These are phyloP conservation scores for Penicillium hordei DNA, from an alignment of 2,329 filamentous ascomycete genomes.

Conservation along the genomic window DNA sequence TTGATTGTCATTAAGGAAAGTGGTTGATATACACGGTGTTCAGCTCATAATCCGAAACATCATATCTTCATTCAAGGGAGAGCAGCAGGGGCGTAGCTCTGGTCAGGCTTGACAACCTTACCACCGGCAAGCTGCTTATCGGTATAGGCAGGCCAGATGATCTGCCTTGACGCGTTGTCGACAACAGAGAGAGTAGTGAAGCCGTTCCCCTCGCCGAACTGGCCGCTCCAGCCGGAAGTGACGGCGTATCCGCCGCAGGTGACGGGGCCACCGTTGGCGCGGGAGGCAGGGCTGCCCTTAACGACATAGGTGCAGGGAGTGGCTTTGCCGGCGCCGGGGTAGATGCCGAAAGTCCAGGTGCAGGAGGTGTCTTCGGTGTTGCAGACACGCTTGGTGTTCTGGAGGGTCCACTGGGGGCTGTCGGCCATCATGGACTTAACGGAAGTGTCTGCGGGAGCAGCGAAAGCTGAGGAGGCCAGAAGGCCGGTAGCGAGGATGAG, in stretches of 20 bases:
- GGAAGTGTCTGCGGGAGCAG: conserved; percentile 34
- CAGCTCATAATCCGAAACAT: not conserved
- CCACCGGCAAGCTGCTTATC: conserved; percentile 52
- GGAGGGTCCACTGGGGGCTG: conserved; percentile 46
- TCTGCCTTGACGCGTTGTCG: conserved; percentile 44
- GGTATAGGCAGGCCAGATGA: conserved; percentile 56
- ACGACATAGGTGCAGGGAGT: conserved; percentile 45
- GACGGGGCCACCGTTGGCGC: conserved; percentile 42
- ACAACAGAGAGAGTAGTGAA: conserved; percentile 57
- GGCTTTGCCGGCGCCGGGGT: conserved; percentile 30
- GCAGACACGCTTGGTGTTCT: conserved; percentile 45
- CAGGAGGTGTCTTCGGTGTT: conserved; percentile 42
- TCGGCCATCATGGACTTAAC: conserved; percentile 45
- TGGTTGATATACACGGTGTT: conserved; percentile 2
- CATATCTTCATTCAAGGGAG: conserved; percentile 21
- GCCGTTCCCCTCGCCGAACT: conserved; percentile 54
- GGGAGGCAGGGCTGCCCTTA: conserved; percentile 36
- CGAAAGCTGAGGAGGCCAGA: conserved; percentile 38
- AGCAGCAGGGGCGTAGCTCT: conserved; percentile 44
- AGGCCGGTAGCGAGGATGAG: conserved; percentile 36
- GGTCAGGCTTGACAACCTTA: conserved; percentile 51
- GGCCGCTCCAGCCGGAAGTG: conserved; percentile 56
- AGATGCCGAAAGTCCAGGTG: conserved; percentile 48
- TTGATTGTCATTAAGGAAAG: conserved; percentile 10
- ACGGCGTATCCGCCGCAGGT: conserved; percentile 54